phyloP scores from a whole-genome alignment of 1,284 basidiomycete species.

The Cutaneotrichosporon arboriforme region DNA sequence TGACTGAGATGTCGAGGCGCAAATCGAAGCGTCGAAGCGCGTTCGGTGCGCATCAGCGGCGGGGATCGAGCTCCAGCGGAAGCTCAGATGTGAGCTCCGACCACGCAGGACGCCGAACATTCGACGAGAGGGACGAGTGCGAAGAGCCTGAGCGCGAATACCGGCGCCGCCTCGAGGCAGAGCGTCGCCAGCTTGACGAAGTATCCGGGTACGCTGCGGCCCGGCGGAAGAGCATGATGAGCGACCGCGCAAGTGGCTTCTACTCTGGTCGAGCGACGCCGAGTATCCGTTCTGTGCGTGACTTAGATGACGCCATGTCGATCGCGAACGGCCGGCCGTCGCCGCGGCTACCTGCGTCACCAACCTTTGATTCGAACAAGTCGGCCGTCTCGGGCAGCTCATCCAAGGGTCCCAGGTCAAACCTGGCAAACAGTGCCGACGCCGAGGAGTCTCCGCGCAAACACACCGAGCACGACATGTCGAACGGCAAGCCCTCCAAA shows the following conservation, averaged over 20 bases:
- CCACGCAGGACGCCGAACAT: neutral
- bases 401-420: neutral
- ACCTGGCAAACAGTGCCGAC: neutral
- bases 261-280: conserved; percentile 31
- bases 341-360: conserved; percentile 29
- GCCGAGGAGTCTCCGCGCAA: conserved; percentile 18
- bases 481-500: neutral
- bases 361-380: conserved; percentile 20
- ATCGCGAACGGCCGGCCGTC: conserved; percentile 1
- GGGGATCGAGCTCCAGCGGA: conserved; percentile 19
- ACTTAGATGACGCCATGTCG: conserved; percentile 1
- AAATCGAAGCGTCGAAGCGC: conserved; percentile 39
- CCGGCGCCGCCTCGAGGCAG: conserved; percentile 31
- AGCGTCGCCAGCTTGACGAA: conserved; percentile 38
- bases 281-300: conserved; percentile 15
- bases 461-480: conserved; percentile 10
- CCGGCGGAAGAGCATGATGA: conserved; percentile 35
- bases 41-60: conserved; percentile 33
- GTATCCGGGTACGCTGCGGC: conserved; percentile 38
- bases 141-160: conserved; percentile 34
- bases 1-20: conserved; percentile 36
- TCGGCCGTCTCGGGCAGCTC: conserved; percentile 5
- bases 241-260: conserved; percentile 26
- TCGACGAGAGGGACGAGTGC: conserved; percentile 7
- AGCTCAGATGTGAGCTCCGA: conserved; percentile 9